Percentiles rank a stretch among this genome's conserved stretches.
Evolutionary conservation across 2,329 filamentous ascomycete genomes (phyloP).

Genomic region (Fusarium albosuccineum): DNA sequence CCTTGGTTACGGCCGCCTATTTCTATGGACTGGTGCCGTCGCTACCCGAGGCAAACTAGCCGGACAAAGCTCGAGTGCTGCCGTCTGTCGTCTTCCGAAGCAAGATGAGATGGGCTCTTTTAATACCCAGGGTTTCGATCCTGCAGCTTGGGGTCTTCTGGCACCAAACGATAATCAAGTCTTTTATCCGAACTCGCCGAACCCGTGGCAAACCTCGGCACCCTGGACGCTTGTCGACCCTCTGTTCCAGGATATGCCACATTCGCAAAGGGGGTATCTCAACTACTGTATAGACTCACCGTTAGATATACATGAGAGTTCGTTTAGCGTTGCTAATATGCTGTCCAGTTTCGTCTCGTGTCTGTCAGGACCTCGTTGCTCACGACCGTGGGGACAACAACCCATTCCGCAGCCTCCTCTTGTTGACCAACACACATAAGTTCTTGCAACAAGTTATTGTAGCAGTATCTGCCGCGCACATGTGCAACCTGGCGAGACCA

Average conservation of each 20-base stretch:
- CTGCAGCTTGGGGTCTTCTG: slow-evolving; percentile 20
- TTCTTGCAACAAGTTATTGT: slow-evolving; percentile 61
- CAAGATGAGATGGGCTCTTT: slow-evolving; percentile 24
- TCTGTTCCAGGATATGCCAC: slow-evolving; percentile 65
- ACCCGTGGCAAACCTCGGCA: slow-evolving; percentile 33
- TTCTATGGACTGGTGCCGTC: slow-evolving; percentile 64
- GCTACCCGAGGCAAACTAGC: slow-evolving; percentile 58
- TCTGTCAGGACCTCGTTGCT: slow-evolving; percentile 66
- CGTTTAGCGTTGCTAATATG: slow-evolving; percentile 21
- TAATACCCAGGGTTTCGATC: slow-evolving; percentile 17
- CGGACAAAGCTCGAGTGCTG: slow-evolving; percentile 52
- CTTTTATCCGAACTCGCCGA: slow-evolving; percentile 15
- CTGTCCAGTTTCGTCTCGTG: slow-evolving; percentile 56
- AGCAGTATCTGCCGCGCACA: slow-evolving; percentile 61
- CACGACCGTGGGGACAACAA: slow-evolving; percentile 58
- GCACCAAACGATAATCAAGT: slow-evolving; percentile 33
- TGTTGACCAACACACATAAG: slow-evolving; percentile 54
- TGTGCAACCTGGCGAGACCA: slow-evolving; percentile 52
- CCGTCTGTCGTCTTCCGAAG: slow-evolving; percentile 37
- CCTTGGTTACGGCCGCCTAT: slow-evolving; percentile 66
- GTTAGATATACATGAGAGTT: not conserved
- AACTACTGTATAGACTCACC: slow-evolving; percentile 52
- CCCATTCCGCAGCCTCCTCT: slow-evolving; percentile 59
- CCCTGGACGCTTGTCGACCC: slow-evolving; percentile 58
- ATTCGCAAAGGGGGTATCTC: slow-evolving; percentile 57